A percentile compares a stretch with the other conserved stretches of the same genome.
Evolutionary conservation across 345 rosid species (phyloP).

Genomic region (Geranium brycei): DNA sequence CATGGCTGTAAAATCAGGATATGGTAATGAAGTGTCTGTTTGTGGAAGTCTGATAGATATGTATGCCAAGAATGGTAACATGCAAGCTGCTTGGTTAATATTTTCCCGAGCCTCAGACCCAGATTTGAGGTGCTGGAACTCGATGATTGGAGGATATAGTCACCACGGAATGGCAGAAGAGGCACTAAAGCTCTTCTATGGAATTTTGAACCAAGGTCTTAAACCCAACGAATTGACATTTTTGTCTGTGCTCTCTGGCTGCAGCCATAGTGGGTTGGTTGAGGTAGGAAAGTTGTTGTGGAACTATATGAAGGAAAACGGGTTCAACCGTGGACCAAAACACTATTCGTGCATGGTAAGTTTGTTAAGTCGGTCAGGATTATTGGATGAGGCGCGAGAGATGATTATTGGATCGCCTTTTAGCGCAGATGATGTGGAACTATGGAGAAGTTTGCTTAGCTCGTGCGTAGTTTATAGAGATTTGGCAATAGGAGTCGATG

Average conservation of each 20-base stretch:
- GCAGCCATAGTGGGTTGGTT: conserved; percentile 57
- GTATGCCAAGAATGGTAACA: conserved; percentile 68
- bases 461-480: conserved; percentile 44
- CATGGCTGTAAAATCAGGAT: conserved; percentile 44
- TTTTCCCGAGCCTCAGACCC: conserved; percentile 35
- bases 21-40: conserved; percentile 36
- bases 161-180: conserved; percentile 61
- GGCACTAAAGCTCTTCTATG: conserved; percentile 35
- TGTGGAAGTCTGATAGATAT: conserved; percentile 65
- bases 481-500: conserved; percentile 39
- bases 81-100: conserved; percentile 37
- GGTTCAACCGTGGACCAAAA: conserved; percentile 44
- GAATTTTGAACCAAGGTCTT: conserved; percentile 26
- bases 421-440: conserved; percentile 26
- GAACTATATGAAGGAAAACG: conserved; percentile 42
- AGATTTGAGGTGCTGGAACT: conserved; percentile 85
- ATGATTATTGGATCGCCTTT: conserved; percentile 33
- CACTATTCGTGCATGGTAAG: conserved; percentile 80
- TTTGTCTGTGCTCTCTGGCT: conserved; percentile 61
- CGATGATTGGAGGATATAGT: conserved; percentile 66
- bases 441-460: conserved; percentile 80
- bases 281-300: conserved; percentile 53
- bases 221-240: conserved; percentile 61
- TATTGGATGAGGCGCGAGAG: conserved; percentile 45
- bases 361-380: conserved; percentile 66